Base-by-base conservation (phyloP, 208 protist species). In the Vickermania spadyakhi region DNA sequence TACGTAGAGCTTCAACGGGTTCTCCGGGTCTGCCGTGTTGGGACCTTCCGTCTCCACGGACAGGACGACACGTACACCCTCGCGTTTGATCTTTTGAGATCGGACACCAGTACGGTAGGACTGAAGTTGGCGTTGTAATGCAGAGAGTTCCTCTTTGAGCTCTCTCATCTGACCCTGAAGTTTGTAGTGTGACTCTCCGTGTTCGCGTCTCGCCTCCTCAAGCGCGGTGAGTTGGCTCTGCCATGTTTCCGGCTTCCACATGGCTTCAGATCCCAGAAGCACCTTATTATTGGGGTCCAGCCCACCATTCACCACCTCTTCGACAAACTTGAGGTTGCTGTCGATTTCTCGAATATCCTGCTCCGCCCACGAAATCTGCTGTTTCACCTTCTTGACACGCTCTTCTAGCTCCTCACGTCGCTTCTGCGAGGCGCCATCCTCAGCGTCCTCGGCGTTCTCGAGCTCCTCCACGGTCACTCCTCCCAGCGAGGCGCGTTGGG, bases 151-250 rank as follows among this genome's bases (percentile, higher is more conserved):
- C 21, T 59, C n/a, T 28, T 49, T 18, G n/a, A 29, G 13, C 55
- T 59, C 23, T 42, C 42, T 59, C 26, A 27, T 28, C 7, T 50
- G 13, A 5, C 60, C 62, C 50, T 58, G 18, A 22, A 75, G 28
- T 22, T 36, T 50, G 25, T 63, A 63, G 13, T 31, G 52, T 42
- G 26, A 31, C 13, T 0, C 36, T 14, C 23, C 28, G 1, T 30
- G 22, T 5, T 23, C 0, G 22, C 4, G 18, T 2, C 51, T 31
- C 18, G 56, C 28, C 7, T 26, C 28, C 49, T 60, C 36, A 3
- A 75, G 28, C 1, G 14, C 64, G 2, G 1, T 31, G 25, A 75
- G 28, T 36, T 75, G 70, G 53, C 18, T 22, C 58, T 70, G 41
- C 70, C 70, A 75, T 45, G 64, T 71, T 1, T 45, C 53, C 50